phyloP scores from a whole-genome alignment of 2,329 filamentous ascomycete genomes.

The Dothideomycetidae sp. region DNA sequence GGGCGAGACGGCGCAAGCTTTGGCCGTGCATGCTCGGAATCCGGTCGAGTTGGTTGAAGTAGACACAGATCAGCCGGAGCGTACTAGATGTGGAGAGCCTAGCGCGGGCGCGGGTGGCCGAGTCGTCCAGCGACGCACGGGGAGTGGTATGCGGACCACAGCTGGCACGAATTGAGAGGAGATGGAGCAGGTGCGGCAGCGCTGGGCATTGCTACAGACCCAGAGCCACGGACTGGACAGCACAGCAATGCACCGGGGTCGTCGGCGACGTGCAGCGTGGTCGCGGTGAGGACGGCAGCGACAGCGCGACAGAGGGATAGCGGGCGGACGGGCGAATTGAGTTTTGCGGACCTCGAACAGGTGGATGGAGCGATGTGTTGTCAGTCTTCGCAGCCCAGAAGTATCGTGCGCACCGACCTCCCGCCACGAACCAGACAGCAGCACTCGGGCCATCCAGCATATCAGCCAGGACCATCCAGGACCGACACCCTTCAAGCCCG shows the following conservation, averaged over 20 bases:
- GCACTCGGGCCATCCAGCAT: conserved; percentile 1
- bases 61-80: conserved; percentile 6
- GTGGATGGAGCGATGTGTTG: conserved; percentile 8
- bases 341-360: background rate
- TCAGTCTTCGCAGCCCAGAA: conserved; percentile 5
- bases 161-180: too few relatives aligned
- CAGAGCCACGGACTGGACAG: too few relatives aligned
- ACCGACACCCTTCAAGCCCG: background rate
- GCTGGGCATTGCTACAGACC: too few relatives aligned
- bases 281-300: too few relatives aligned
- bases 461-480: too few relatives aligned
- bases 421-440: conserved; percentile 9
- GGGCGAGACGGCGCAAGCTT: conserved; percentile 6
- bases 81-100: conserved; percentile 7
- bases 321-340: background rate
- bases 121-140: too few relatives aligned
- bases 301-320: background rate
- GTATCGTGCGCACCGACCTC: conserved; percentile 5
- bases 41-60: conserved; percentile 8
- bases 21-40: conserved; percentile 9
- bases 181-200: too few relatives aligned
- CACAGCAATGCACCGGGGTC: too few relatives aligned
- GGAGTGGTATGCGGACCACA: too few relatives aligned
- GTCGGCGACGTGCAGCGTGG: too few relatives aligned
- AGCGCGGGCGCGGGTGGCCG: too few relatives aligned